Base-by-base conservation (phyloP, 2,329 filamentous ascomycete genomes). In the Aspergillus quadricinctus region DNA sequence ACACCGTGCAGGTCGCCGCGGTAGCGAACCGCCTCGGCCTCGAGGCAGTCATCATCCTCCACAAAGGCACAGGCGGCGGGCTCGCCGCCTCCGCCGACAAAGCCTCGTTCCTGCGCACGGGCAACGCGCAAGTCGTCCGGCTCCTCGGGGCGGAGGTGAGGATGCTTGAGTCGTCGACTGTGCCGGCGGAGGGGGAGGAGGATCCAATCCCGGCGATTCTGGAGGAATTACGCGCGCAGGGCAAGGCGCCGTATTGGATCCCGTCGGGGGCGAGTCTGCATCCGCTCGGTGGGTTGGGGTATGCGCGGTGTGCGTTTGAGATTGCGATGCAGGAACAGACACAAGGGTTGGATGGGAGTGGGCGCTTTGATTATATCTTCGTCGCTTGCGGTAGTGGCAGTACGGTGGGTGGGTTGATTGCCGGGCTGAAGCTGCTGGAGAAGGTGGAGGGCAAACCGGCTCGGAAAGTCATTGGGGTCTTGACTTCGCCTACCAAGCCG, bases 151-250 rank as follows among this genome's bases (percentile, higher is more conserved):
- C 75, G 73, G 23, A 72, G 67, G 64, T 84, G 75, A 57, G 85
- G 76, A 23, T 81, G 70, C 65, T 85, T 77, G 21, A 81, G 81
- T 19, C 41, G 9, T 61, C 78, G 79, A 37, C 31, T 37, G 0
- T 85, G 83, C 7, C 79, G 82, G n/a, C 85, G 19, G 46, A 51
- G 3, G 56, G 40, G 8, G 50, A 46, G 3, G 27, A 50, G 14
- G 59, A 89, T 80, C 55, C 65, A 0, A 53, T 68, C 3, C 52
- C 63, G 11, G 43, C 54, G 2, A 55, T 72, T 4, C 53, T 74
- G 31, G 55, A 65, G 14, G 61, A 63, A 6, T 56, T 74, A 40
- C 31, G 55, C 25, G 49, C 50, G 2, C n/a, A 46, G 0, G 61
- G 63, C 0, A 56, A 66, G 28, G 53, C 56, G 1, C 68, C 69